A percentile compares a stretch with the other conserved stretches of the same genome.
These are phyloP conservation scores for Eucalyptus globulus DNA, from an alignment of 345 rosid species.

Conservation along the genomic window DNA sequence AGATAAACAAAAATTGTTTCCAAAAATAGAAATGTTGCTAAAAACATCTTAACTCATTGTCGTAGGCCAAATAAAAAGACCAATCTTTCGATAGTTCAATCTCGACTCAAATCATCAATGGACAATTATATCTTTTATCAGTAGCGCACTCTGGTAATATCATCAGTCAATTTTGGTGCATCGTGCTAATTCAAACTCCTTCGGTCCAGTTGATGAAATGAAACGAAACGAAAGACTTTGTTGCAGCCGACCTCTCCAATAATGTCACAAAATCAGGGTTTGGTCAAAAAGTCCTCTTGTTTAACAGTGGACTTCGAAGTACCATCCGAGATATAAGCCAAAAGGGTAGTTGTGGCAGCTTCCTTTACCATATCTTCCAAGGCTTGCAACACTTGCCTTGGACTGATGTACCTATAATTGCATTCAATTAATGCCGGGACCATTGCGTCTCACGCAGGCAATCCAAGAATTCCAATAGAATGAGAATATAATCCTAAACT, in stretches of 20 bases:
- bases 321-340: not conserved
- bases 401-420: not conserved
- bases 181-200: not conserved
- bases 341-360: not conserved
- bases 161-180: not conserved
- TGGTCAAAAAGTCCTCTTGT: not conserved
- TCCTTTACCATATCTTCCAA: not conserved
- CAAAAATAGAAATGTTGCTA: too few species aligned
- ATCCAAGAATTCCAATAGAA: not conserved
- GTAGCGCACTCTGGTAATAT: not conserved
- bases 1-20: too few species aligned
- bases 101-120: not conserved
- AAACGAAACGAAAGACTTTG: not conserved
- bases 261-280: not conserved
- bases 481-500: not conserved
- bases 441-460: not conserved
- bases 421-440: not conserved
- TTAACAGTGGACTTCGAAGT: not conserved
- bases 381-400: not conserved
- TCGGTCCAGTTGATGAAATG: not conserved
- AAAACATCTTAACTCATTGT: not conserved
- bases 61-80: not conserved
- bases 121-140: not conserved
- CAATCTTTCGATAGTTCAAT: not conserved
- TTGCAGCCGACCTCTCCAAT: not conserved